Conservation (phyloP, 495 filamentous ascomycete genomes). For the Rhypophila decipiens region DNA sequence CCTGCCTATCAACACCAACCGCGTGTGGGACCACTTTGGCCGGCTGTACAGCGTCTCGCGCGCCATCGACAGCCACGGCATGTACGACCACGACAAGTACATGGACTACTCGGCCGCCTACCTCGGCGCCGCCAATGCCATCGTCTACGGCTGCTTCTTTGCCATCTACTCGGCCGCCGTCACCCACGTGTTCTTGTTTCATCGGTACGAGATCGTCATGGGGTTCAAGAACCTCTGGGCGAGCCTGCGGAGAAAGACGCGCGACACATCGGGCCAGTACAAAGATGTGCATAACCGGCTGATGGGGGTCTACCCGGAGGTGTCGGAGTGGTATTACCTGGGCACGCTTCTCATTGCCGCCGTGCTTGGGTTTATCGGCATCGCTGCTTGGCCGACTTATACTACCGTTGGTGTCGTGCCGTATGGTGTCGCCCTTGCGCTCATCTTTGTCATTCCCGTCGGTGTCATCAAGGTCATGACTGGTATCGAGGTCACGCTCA, state of each 20-base stretch:
- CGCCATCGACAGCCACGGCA: slow-evolving; percentile 22
- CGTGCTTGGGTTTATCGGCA: slow-evolving; percentile 24
- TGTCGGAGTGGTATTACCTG: slow-evolving; percentile 34
- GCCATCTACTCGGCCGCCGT: slow-evolving; percentile 31
- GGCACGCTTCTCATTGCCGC: slow-evolving; percentile 21
- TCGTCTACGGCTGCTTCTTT: slow-evolving; percentile 31
- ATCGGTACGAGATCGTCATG: slow-evolving; percentile 29
- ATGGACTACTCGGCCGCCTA: slow-evolving; percentile 31
- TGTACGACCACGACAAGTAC: slow-evolving; percentile 31
- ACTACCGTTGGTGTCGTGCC: slow-evolving; percentile 31
- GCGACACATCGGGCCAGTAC: slow-evolving; percentile 10
- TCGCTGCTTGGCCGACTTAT: slow-evolving; percentile 29
- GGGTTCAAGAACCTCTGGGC: slow-evolving; percentile 26
- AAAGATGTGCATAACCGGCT: slow-evolving; percentile 33
- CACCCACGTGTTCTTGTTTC: slow-evolving; percentile 27
- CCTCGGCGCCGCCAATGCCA: slow-evolving; percentile 26
- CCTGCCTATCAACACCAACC: slow-evolving; percentile 31
- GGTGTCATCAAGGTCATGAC: slow-evolving; percentile 36
- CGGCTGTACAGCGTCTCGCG: slow-evolving; percentile 25
- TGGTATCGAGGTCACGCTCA: slow-evolving; percentile 30
- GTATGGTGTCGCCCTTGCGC: slow-evolving; percentile 30
- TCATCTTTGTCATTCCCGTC: slow-evolving; percentile 33
- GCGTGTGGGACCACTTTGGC: slow-evolving; percentile 28
- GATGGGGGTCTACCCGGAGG: slow-evolving; percentile 30
- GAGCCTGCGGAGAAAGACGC: slow-evolving; percentile 21